Base-by-base conservation (phyloP, 1,284 basidiomycete species). In the Mixia osmundae region DNA sequence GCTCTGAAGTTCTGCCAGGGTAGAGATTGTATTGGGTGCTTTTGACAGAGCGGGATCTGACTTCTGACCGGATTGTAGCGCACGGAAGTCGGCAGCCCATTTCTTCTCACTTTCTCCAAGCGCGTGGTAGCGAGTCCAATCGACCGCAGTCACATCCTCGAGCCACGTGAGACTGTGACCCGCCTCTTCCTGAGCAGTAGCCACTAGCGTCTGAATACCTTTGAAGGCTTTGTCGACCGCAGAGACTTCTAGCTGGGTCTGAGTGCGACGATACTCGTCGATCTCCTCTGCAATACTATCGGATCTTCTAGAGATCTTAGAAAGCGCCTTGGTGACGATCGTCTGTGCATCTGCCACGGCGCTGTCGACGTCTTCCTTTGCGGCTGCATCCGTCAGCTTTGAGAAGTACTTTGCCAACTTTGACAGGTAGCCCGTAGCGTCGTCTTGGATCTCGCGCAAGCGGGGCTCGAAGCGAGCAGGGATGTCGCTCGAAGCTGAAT, bases 111-210 rank as follows among this genome's bases (percentile, higher is more conserved):
- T 43, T 10, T 39, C 36, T 21, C 30, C 39, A 4, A 50, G 40
- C 2, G 37, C 36, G 39, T 50, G 49, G 39, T 47, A 50, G 18
- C 47, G 40, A 40, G 27, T 29, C 49, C 49, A 50, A 21, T 50
- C 49, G 30, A 42, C 39, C 21, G 42, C 32, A 11, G 43, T 42
- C 4, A 45, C 46, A 18, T 47, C 45, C 32, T 50, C 45, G 22
- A 50, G 41, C 44, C 45, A 48, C 3, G 47, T 46, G 37, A 42
- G 48, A 0, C 49, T 44, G 10, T 37, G 36, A 1, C 46, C 43
- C 18, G 49, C 43, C 30, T 50, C 48, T 30, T 43, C 40, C 44
- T 48, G 47, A 8, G 46, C 47, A 34, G 46, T 44, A 10, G 18
- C 36, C 6, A 50, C 43, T 8, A 48, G 40, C 14, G 34, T 39